phyloP scores from a whole-genome alignment of 1,284 basidiomycete genomes.

The Papiliotrema flavescens region DNA sequence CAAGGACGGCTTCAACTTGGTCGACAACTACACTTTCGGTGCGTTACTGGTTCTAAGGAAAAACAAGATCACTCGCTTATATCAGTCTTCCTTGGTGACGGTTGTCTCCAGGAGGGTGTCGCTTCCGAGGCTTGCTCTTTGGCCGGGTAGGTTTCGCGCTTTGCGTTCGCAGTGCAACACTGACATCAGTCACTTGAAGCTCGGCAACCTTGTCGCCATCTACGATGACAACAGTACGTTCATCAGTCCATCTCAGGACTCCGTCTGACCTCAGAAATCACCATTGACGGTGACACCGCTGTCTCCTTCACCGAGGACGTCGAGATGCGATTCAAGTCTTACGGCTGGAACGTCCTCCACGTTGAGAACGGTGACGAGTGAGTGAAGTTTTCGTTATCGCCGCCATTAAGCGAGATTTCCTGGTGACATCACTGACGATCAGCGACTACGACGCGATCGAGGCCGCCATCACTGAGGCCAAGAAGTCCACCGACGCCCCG shows the following conservation, averaged over 20 bases:
- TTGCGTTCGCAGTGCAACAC: not conserved
- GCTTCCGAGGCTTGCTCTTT: constrained; percentile 84
- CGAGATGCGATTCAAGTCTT: constrained; percentile 77
- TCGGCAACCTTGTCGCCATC: constrained; percentile 86
- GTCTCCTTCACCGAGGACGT: constrained; percentile 94
- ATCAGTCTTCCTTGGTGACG: constrained; percentile 83
- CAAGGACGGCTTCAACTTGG: constrained; percentile 75
- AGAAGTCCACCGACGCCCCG: constrained; percentile 73
- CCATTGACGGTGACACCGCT: constrained; percentile 90
- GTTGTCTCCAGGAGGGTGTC: constrained; percentile 95
- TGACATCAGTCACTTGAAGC: constrained; percentile 67
- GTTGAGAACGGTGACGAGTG: constrained; percentile 78
- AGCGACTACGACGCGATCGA: constrained; percentile 77
- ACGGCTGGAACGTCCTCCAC: constrained; percentile 89
- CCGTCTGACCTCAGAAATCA: constrained; percentile 64
- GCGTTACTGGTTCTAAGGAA: constrained; percentile 24
- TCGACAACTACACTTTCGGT: constrained; percentile 91
- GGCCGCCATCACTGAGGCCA: constrained; percentile 73
- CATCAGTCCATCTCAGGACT: not conserved
- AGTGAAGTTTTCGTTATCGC: constrained; percentile 24
- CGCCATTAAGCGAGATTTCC: not conserved
- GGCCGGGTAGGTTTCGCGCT: constrained; percentile 56
- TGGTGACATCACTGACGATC: constrained; percentile 7
- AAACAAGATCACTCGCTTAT: constrained; percentile 10
- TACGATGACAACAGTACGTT: constrained; percentile 82